A percentile compares a stretch with the other conserved stretches of the same genome.
These are phyloP conservation scores for Dactylellina parvicollis DNA, from an alignment of 2,329 filamentous ascomycete genomes.

Conservation along the genomic window DNA sequence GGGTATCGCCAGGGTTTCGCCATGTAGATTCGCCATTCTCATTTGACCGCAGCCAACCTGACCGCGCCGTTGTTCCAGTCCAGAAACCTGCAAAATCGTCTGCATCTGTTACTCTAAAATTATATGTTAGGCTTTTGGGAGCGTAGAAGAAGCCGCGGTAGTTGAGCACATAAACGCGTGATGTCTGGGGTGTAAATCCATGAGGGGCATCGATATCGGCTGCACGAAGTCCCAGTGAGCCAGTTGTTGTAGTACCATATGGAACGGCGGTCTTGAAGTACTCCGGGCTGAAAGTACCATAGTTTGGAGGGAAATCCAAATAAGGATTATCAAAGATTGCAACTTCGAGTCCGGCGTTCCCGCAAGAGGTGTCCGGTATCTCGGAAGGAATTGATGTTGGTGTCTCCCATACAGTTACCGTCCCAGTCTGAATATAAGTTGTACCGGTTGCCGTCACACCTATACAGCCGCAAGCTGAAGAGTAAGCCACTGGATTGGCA, in stretches of 20 bases:
- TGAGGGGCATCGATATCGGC: constrained; percentile 12
- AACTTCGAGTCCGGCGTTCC: constrained; percentile 23
- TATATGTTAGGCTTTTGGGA: constrained; percentile 21
- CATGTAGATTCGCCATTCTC: constrained; percentile 9
- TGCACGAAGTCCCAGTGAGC: constrained; percentile 13
- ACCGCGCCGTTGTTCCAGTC: constrained; percentile 11
- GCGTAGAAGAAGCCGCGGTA: constrained; percentile 37
- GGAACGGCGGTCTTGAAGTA: constrained; percentile 16
- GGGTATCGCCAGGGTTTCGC: constrained; percentile 1
- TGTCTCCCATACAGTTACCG: constrained; percentile 3
- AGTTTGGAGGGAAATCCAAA: neutral
- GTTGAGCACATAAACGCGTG: constrained; percentile 10
- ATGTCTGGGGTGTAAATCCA: constrained; percentile 21
- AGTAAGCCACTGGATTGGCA: constrained; percentile 19
- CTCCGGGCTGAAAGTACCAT: constrained; percentile 16
- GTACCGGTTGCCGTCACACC: constrained; percentile 23
- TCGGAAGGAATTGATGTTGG: neutral
- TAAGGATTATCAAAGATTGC: constrained; percentile 35
- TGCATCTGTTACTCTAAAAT: constrained; percentile 9
- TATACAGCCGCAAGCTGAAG: constrained; percentile 22
- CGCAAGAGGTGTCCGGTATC: constrained; percentile 25
- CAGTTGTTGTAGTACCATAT: constrained; percentile 3
- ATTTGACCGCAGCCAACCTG: constrained; percentile 28
- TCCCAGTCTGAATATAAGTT: constrained; percentile 16
- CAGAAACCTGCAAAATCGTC: constrained; percentile 27